Base-by-base conservation (phyloP, 176 grass and related monocot species). In the Aegilops bicornis region DNA sequence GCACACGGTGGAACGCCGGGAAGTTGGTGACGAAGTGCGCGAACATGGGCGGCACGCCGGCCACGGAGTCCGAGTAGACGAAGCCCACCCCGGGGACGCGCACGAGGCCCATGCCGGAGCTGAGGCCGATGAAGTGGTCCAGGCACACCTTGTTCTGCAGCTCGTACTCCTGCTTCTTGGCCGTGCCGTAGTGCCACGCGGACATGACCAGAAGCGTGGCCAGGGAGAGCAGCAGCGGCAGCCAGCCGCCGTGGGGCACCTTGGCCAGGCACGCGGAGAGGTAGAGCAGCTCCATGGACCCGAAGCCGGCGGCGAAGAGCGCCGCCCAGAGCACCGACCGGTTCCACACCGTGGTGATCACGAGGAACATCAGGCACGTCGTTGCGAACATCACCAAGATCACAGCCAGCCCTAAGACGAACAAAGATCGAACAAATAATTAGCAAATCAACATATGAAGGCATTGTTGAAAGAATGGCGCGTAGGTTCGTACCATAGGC, bases 1-100 rank as follows among this genome's bases (percentile, higher is more conserved):
- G 86, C 30, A 95, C 88, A 4, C 96, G 87, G 78, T 98, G 96
- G 86, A 98, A 93, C 22, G 93, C 96, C 48, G 93, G 96, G 77
- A 98, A 98, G 84, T 98, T 93, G 65, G 96, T 98, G 20, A 98
- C 91, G 78, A 98, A 98, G 88, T 95, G 95, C 22, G 95, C 95
- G 78, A 98, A 98, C 89, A 98, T 89, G 6, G 95, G 91, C 0
- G 95, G 91, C 12, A 95, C 86, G 61, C 91, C 93, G 11, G 36
- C 81, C 20, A 32, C 68, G 47, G 89, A 71, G 73, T 88, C 81
- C 2, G 95, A 93, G 86, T 93, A 95, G 9, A 95, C 85, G 83
- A 98, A 88, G 22, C 95, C 91, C 0, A 98, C 84, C 62, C 95
- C 93, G 0, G 91, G 95, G 37, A 98, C 86, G 68, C 93, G 93